phyloP scores from a whole-genome alignment of 345 rosid genomes.

The Erysimum cheiranthoides region DNA sequence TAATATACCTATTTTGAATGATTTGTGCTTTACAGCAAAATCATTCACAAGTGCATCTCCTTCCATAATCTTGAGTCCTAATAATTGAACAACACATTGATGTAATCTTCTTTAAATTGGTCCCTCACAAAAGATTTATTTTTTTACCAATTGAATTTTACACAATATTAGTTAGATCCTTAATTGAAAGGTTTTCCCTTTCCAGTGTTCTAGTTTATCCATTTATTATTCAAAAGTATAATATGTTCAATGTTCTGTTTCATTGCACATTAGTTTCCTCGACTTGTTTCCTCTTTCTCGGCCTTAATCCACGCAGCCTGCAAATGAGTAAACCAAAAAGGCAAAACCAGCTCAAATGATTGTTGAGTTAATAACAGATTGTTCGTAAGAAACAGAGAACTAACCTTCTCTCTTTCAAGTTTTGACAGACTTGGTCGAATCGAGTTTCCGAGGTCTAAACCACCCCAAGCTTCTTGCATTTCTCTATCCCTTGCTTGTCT shows the following conservation, averaged over 20 bases:
- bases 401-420: constrained; percentile 87
- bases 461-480: constrained; percentile 91
- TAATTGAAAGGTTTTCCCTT: neutral
- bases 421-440: constrained; percentile 70
- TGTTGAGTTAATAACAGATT: neutral
- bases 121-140: neutral
- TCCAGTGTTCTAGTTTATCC: constrained; percentile 1
- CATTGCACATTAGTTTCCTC: constrained; percentile 31
- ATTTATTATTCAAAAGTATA: neutral
- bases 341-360: constrained; percentile 12
- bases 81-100: neutral
- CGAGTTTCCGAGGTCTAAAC: constrained; percentile 79
- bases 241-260: neutral
- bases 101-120: neutral
- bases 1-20: too few species aligned
- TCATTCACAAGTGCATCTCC: too few species aligned
- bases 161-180: constrained; percentile 10
- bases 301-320: constrained; percentile 93
- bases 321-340: constrained; percentile 27
- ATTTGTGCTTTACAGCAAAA: too few species aligned
- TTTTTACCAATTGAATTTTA: constrained; percentile 15
- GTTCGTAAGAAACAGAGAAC: constrained; percentile 17
- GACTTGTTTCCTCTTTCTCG: constrained; percentile 79
- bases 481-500: constrained; percentile 79
- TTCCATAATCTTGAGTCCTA: too few species aligned